phyloP scores from a whole-genome alignment of 192 early-diverging fungal genomes.

The Podila minutissima region DNA sequence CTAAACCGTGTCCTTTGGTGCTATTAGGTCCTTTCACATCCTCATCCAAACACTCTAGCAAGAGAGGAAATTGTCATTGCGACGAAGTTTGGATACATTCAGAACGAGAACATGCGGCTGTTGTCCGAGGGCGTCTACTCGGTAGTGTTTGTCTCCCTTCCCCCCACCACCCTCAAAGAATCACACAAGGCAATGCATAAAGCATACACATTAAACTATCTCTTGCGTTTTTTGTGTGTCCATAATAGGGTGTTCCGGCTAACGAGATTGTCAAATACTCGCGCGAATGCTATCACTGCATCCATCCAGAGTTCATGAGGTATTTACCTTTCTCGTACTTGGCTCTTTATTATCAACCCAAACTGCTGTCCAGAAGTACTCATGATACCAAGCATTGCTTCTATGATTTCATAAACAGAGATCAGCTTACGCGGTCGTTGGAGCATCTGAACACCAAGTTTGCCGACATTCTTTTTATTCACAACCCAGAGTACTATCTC shows the following conservation, averaged over 20 bases:
- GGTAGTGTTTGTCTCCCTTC: slow-evolving; percentile 2
- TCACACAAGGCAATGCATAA: too few relatives aligned
- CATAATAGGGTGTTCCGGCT: slow-evolving; percentile 26
- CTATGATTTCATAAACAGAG: slow-evolving; percentile 12
- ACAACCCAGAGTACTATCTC: slow-evolving; percentile 55
- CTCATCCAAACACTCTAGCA: slow-evolving; percentile 27
- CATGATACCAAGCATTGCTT: too few relatives aligned
- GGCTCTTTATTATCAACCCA: neutral
- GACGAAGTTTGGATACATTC: slow-evolving; percentile 53
- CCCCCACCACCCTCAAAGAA: neutral
- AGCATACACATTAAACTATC: neutral
- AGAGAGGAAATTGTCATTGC: slow-evolving; percentile 36
- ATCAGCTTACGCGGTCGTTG: slow-evolving; percentile 47
- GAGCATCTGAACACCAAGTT: slow-evolving; percentile 35
- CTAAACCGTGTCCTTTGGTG: neutral
- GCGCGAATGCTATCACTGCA: slow-evolving; percentile 47
- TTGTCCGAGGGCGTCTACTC: slow-evolving; percentile 35
- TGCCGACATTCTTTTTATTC: slow-evolving; percentile 51
- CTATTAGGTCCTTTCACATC: slow-evolving; percentile 25
- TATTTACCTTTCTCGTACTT: neutral
- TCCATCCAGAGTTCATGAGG: slow-evolving; percentile 57
- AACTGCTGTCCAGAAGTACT: neutral
- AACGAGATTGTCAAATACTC: slow-evolving; percentile 48
- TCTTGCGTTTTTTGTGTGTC: neutral
- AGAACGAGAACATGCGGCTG: slow-evolving; percentile 47